Conservation (phyloP, 2,329 filamentous ascomycete species). For the Verticillium longisporum region DNA sequence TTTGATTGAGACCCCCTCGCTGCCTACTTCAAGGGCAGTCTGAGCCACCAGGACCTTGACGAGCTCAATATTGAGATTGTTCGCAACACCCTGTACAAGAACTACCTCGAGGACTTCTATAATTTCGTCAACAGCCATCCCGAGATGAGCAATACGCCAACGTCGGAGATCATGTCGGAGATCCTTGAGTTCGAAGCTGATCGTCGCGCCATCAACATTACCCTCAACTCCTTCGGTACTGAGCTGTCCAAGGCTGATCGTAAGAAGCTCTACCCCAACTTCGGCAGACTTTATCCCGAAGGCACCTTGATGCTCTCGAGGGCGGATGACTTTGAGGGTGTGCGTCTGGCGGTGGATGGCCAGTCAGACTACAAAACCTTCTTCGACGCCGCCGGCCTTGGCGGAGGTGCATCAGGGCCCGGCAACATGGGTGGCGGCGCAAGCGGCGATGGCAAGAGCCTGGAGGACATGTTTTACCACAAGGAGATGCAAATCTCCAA, state of each 20-base stretch:
- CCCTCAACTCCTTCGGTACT: conserved; percentile 95
- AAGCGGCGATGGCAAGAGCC: conserved; percentile 75
- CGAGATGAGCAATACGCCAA: conserved; percentile 82
- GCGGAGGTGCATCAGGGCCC: conserved; percentile 62
- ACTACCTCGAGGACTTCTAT: conserved; percentile 97
- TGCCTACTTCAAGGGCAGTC: conserved; percentile 92
- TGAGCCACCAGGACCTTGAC: conserved; percentile 94
- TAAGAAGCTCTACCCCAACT: conserved; percentile 91
- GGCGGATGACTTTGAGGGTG: conserved; percentile 91
- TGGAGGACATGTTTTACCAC: conserved; percentile 98
- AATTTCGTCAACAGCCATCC: conserved; percentile 86
- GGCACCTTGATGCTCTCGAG: conserved; percentile 91
- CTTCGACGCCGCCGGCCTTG: conserved; percentile 83
- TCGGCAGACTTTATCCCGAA: conserved; percentile 88
- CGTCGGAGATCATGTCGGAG: conserved; percentile 90
- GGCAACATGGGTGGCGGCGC: conserved; percentile 80
- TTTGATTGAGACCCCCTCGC: conserved; percentile 90
- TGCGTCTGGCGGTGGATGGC: conserved; percentile 87
- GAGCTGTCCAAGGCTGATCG: conserved; percentile 90
- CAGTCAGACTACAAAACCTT: conserved; percentile 91
- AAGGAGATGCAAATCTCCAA: conserved; percentile 99
- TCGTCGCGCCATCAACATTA: conserved; percentile 96
- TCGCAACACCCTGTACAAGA: conserved; percentile 97
- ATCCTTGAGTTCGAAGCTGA: conserved; percentile 96
- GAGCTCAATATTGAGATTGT: conserved; percentile 99